phyloP scores from a whole-genome alignment of 352 stramenopile species.

The Phytophthora ohioensis region DNA sequence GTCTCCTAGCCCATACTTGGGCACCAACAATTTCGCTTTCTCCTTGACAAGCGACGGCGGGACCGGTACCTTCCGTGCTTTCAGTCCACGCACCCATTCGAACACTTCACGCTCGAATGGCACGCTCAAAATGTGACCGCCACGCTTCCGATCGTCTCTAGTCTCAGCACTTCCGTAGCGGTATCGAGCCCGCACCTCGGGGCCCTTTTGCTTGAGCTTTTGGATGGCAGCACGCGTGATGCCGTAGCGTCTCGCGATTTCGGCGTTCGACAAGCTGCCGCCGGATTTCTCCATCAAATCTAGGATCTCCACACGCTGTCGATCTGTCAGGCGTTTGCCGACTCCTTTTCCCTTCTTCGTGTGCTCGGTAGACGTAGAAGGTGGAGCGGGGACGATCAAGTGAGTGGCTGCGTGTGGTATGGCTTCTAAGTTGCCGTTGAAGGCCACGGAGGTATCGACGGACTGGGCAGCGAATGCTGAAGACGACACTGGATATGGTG shows the following conservation, averaged over 20 bases:
- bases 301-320: constrained; percentile 59
- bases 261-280: constrained; percentile 51
- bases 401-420: constrained; percentile 11
- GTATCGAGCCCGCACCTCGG: constrained; percentile 50
- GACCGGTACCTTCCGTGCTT: constrained; percentile 54
- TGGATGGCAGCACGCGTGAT: constrained; percentile 56
- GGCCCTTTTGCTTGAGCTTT: constrained; percentile 53
- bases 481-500: not conserved
- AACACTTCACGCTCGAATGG: constrained; percentile 57
- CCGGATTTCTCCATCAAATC: constrained; percentile 49
- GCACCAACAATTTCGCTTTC: constrained; percentile 58
- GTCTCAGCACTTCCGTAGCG: constrained; percentile 48
- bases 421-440: constrained; percentile 10
- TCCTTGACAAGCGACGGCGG: constrained; percentile 60
- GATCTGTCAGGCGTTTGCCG: constrained; percentile 55
- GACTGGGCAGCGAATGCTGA: constrained; percentile 3
- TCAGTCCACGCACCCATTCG: constrained; percentile 55
- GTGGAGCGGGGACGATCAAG: not conserved
- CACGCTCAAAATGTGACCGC: constrained; percentile 43
- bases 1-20: constrained; percentile 49
- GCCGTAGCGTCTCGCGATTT: constrained; percentile 54
- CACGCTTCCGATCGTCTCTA: constrained; percentile 50
- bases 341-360: constrained; percentile 43
- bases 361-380: constrained; percentile 2
- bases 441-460: not conserved